Percentiles rank a stretch among this genome's conserved stretches.
Evolutionary conservation across 129 eudicot species (phyloP).

Genomic region (Centella asiatica): DNA sequence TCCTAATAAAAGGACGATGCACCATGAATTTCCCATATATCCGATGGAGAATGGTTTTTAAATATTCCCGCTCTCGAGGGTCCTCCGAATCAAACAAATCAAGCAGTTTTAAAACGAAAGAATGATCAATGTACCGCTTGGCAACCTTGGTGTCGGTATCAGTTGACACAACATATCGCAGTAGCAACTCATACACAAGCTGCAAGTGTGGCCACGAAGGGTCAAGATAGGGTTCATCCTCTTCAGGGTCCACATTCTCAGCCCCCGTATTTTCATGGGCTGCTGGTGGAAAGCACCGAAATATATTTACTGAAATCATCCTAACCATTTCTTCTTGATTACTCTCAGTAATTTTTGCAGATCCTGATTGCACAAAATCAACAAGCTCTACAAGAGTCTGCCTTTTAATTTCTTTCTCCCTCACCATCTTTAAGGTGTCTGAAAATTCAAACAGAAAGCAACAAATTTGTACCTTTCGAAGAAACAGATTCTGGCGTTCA

Average conservation of each 20-base stretch:
- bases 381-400: slow-evolving; percentile 62
- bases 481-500: slow-evolving; percentile 59
- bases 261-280: slow-evolving; percentile 55
- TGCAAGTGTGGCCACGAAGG: slow-evolving; percentile 90
- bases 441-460: slow-evolving; percentile 52
- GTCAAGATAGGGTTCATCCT: slow-evolving; percentile 66
- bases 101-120: slow-evolving; percentile 60
- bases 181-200: slow-evolving; percentile 69
- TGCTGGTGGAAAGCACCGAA: slow-evolving; percentile 61
- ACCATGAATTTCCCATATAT: slow-evolving; percentile 92
- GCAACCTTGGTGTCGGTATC: slow-evolving; percentile 78
- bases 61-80: slow-evolving; percentile 72
- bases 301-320: slow-evolving; percentile 66
- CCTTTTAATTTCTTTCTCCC: slow-evolving; percentile 78
- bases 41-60: slow-evolving; percentile 76
- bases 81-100: slow-evolving; percentile 90
- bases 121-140: slow-evolving; percentile 66
- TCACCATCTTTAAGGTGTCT: slow-evolving; percentile 48
- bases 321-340: slow-evolving; percentile 69
- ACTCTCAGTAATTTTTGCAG: slow-evolving; percentile 48
- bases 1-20: slow-evolving; percentile 85
- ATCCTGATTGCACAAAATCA: slow-evolving; percentile 65
- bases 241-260: slow-evolving; percentile 50
- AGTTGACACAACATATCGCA: slow-evolving; percentile 57
- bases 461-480: slow-evolving; percentile 52